Base-by-base conservation (phyloP, 2,329 filamentous ascomycete species). In the Colletotrichum chlorophyti region DNA sequence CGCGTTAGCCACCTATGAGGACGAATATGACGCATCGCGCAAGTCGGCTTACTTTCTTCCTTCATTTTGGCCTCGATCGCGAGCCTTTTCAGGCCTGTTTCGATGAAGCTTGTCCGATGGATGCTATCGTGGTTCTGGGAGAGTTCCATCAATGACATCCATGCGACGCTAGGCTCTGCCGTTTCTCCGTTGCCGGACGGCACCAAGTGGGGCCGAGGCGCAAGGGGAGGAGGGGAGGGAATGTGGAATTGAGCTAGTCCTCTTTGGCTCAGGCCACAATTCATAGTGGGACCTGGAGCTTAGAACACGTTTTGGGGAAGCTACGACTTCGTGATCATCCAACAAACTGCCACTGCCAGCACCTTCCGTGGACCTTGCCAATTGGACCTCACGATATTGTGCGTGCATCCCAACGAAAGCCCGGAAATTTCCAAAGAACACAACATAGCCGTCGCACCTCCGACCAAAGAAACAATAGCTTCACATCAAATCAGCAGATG, bases 401-500 rank as follows among this genome's bases (percentile, higher is more conserved):
- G 32, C 38, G 31, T 31, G 24, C 32, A 17, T 29, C 49, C 26
- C 43, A 55, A 61, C 21, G 8, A n/a, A n/a, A n/a, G 17, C 15
- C 23, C 5, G 9, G 37, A 8, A 21, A 11, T 15, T 31, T 40
- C 19, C 27, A 29, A 32, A 17, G 11, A 27, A 26, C 31, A n/a
- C 19, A n/a, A 59, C 2, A 26, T 15, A 29, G 19, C 17, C 23
- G 24, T 26, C 9, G 4, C 10, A 10, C 12, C 26, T 31, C 19
- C 41, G 29, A 34, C 12, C 17, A 24, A 51, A 43, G 10, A 42
- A 27, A 24, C 35, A 46, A 42, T 38, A 10, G 26, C 14, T 40
- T 37, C 26, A 15, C 15, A 21, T 19, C 50, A 42, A 27, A 43
- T 42, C 37, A 53, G 58, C 58, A 58, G 79, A 91, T 91, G 88